Conservation (phyloP, 2,329 filamentous ascomycete species). For the Dothistroma pini region DNA sequence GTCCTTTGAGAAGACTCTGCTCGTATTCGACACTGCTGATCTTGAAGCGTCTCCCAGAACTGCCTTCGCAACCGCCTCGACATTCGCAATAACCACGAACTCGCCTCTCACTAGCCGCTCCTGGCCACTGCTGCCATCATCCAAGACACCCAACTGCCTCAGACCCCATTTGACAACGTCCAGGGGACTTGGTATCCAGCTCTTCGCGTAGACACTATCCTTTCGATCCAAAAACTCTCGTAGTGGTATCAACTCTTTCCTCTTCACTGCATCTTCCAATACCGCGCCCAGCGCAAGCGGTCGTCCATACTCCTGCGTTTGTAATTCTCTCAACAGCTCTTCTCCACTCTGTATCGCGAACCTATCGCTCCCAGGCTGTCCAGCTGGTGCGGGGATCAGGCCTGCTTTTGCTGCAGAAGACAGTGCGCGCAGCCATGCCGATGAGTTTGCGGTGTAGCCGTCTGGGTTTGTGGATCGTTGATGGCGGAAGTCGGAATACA, state of each 20-base stretch:
- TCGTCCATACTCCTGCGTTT: slow-evolving; percentile 72
- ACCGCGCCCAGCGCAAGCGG: slow-evolving; percentile 78
- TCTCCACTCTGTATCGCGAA: slow-evolving; percentile 55
- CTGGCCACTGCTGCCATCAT: slow-evolving; percentile 24
- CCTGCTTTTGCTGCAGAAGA: slow-evolving; percentile 65
- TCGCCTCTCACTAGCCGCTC: slow-evolving; percentile 59
- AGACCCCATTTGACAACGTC: slow-evolving; percentile 71
- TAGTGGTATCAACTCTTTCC: slow-evolving; percentile 66
- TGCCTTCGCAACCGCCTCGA: slow-evolving; percentile 50
- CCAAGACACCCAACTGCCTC: slow-evolving; percentile 54
- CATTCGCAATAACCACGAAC: slow-evolving; percentile 63
- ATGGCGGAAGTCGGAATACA: slow-evolving; percentile 81
- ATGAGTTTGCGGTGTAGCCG: slow-evolving; percentile 75
- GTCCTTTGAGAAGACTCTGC: slow-evolving; percentile 32
- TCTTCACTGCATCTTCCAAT: slow-evolving; percentile 68
- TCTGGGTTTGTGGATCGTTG: slow-evolving; percentile 77
- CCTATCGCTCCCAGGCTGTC: slow-evolving; percentile 39
- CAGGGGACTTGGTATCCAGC: slow-evolving; percentile 62
- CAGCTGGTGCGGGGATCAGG: slow-evolving; percentile 45
- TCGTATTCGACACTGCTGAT: slow-evolving; percentile 34
- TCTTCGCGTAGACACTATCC: slow-evolving; percentile 68
- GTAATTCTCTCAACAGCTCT: slow-evolving; percentile 65
- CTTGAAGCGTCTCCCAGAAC: slow-evolving; percentile 35
- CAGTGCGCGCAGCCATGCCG: slow-evolving; percentile 74
- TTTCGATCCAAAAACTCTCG: slow-evolving; percentile 62